Base-by-base conservation (phyloP, 2,329 filamentous ascomycete species). In the Epichloe bromicola region DNA sequence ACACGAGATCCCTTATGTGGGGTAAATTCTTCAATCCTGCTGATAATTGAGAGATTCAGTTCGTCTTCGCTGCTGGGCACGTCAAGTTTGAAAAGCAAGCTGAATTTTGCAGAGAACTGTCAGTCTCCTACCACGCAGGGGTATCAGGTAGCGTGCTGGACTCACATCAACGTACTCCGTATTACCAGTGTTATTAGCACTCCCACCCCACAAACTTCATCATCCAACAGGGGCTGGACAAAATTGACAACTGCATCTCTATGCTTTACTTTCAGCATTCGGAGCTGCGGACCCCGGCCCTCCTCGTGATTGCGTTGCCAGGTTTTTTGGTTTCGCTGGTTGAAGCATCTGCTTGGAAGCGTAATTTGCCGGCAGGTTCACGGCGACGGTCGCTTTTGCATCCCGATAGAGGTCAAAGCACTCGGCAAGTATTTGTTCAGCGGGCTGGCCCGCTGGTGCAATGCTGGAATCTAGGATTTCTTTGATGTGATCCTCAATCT, bases 401-500 rank as follows among this genome's bases (percentile, higher is more conserved):
- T 65, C 62, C 26, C 70, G 65, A 56, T 70, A 76, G 45, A 64
- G 61, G 34, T 70, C 65, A 53, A 71, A 78, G 55, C 73, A 76
- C 43, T 70, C 66, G 12, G 68, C 69, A 44, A 78, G 63, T 3
- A 70, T 66, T 44, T 76, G 72, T 51, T 74, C 71, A 20, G 73
- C 64, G 12, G 67, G 64, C 48, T 70, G 64, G 37, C 66, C 63
- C 8, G 63, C 65, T 3, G 68, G 69, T 19, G 73, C 68, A 23
- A 78, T 67, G 37, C 69, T 65, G 2, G 70, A 73, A 54, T 76
- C 70, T 38, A 78, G 66, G 4, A 78, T 61, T 53, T 72, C 67
- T 58, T 73, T 73, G 57, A 78, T 66, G 56, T 71, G 66, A 52
- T 76, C 72, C 55, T 77, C 74, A 30, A 77, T 64, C 39, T 70